These are phyloP conservation scores for Rhodofomes roseus DNA, from an alignment of 1,284 basidiomycete genomes.

Conservation along the genomic window DNA sequence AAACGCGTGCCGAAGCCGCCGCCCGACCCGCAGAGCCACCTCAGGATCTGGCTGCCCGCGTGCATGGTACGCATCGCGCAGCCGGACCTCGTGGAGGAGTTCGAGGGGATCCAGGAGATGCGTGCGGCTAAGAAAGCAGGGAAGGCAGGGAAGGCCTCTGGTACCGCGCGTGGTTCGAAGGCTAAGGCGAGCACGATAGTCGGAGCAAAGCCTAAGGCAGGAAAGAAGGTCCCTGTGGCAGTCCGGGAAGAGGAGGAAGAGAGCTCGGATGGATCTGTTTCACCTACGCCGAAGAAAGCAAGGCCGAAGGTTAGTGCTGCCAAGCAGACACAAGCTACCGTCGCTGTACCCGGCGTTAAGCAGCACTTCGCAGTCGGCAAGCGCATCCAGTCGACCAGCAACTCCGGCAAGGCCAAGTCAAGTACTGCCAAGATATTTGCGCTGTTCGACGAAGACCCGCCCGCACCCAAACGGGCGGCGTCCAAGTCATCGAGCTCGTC, in stretches of 20 bases:
- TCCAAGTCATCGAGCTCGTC: not conserved
- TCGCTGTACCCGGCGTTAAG: not conserved
- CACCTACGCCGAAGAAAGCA: slow-evolving; percentile 2
- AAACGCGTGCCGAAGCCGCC: slow-evolving; percentile 38
- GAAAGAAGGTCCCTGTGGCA: not conserved
- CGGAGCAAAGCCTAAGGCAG: slow-evolving; percentile 10
- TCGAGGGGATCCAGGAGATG: slow-evolving; percentile 46
- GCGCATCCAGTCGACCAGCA: not conserved
- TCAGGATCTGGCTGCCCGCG: slow-evolving; percentile 75
- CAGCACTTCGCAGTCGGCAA: not conserved
- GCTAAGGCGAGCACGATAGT: not conserved
- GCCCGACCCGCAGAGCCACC: slow-evolving; percentile 43
- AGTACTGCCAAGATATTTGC: not conserved
- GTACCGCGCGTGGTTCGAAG: slow-evolving; percentile 4
- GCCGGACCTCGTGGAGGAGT: slow-evolving; percentile 58
- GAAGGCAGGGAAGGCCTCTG: slow-evolving; percentile 15
- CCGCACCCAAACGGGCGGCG: not conserved
- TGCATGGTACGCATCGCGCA: slow-evolving; percentile 67
- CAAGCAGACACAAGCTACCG: not conserved
- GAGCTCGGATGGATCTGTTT: slow-evolving; percentile 1
- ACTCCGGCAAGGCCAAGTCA: not conserved
- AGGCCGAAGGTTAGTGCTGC: not conserved
- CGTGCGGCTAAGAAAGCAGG: slow-evolving; percentile 41
- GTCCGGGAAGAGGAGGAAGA: slow-evolving; percentile 17
- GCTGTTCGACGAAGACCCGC: not conserved